Evolutionary conservation across 176 grass and related monocot species (phyloP).

Genomic region (Elaeis guineensis): DNA sequence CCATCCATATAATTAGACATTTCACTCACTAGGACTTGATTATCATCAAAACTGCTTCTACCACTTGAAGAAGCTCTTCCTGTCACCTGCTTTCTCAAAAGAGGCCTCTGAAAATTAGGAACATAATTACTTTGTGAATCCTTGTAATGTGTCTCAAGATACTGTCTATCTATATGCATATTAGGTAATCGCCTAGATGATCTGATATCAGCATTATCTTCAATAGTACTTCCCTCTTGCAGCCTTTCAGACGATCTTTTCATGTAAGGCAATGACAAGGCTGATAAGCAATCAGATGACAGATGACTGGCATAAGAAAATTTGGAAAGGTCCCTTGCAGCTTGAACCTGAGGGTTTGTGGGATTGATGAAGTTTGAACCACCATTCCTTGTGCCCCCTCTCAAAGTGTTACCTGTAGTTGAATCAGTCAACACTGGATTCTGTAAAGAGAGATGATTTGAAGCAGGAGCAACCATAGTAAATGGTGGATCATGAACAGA

Average conservation of each 20-base stretch:
- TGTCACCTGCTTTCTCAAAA: conserved; percentile 92
- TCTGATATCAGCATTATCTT: conserved; percentile 48
- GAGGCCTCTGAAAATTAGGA: conserved; percentile 96
- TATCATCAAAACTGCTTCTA: conserved; percentile 68
- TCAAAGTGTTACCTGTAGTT: conserved; percentile 41
- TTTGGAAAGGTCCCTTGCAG: conserved; percentile 55
- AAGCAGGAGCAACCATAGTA: conserved; percentile 44
- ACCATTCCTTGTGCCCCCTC: conserved; percentile 60
- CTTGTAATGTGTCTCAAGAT: conserved; percentile 58
- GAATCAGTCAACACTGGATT: conserved; percentile 58
- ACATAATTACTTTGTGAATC: conserved; percentile 62
- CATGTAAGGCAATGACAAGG: conserved; percentile 51
- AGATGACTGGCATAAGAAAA: conserved; percentile 63
- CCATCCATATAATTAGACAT: conserved; percentile 67
- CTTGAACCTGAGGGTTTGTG: conserved; percentile 35
- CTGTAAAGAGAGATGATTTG: conserved; percentile 57
- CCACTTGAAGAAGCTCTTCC: conserved; percentile 60
- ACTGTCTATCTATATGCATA: conserved; percentile 52
- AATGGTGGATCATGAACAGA: conserved; percentile 75
- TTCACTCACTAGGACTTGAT: conserved; percentile 44
- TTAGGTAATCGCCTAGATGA: conserved; percentile 45
- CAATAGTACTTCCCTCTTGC: conserved; percentile 41
- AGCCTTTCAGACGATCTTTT: conserved; percentile 73
- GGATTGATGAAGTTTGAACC: conserved; percentile 48
- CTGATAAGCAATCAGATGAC: conserved; percentile 51